Evolutionary conservation across 371 early-diverging fungal species (phyloP).

Genomic region (Capillidium rhysosporum): DNA sequence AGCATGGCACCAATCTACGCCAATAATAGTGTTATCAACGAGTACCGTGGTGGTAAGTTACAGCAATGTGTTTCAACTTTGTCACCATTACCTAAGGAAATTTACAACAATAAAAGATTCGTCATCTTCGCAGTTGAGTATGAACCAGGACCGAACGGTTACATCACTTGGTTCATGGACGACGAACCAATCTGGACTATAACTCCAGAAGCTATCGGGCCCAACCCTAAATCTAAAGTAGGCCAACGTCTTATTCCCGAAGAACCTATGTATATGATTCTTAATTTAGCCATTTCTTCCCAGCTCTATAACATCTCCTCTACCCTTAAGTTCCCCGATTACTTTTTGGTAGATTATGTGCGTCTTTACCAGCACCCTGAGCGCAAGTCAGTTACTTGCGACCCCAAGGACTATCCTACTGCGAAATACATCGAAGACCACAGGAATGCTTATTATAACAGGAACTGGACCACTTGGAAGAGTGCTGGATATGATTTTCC

Average conservation of each 20-base stretch:
- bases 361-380: conserved; percentile 28
- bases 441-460: conserved; percentile 11
- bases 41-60: neutral
- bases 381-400: conserved; percentile 24
- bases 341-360: conserved; percentile 23
- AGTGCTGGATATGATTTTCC: conserved; percentile 11
- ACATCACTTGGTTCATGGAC: conserved; percentile 6
- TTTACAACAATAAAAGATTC: neutral
- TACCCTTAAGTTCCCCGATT: conserved; percentile 17
- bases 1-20: neutral
- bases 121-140: conserved; percentile 7
- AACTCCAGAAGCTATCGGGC: conserved; percentile 2
- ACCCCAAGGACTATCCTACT: conserved; percentile 23
- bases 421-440: conserved; percentile 21
- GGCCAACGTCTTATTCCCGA: conserved; percentile 5
- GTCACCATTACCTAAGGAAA: neutral
- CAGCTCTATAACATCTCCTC: conserved; percentile 17
- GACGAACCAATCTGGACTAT: conserved; percentile 6
- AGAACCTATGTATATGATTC: conserved; percentile 9
- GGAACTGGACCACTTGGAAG: conserved; percentile 9
- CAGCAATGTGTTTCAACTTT: conserved; percentile 8
- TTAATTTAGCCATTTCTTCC: conserved; percentile 23
- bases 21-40: neutral
- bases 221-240: conserved; percentile 1
- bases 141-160: conserved; percentile 4